These are phyloP conservation scores for Striga asiatica DNA, from an alignment of 257 asterid genomes.

Conservation along the genomic window DNA sequence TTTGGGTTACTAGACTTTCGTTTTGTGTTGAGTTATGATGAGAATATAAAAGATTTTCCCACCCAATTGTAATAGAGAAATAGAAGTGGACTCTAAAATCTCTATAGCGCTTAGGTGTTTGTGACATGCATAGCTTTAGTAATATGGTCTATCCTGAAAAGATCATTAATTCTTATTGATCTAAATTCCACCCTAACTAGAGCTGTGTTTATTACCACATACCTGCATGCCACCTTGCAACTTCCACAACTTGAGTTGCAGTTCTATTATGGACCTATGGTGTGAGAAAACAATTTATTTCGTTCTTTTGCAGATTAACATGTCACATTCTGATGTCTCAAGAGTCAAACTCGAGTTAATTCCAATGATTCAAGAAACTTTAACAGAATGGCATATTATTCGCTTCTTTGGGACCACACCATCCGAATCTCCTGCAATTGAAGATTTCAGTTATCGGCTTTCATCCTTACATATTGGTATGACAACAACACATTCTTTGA, in stretches of 20 bases:
- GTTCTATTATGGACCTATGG: neutral
- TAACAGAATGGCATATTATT: slow-evolving; percentile 86
- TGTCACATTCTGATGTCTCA: slow-evolving; percentile 67
- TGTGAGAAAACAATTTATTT: slow-evolving; percentile 8
- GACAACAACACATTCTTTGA: slow-evolving; percentile 10
- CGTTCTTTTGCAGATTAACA: slow-evolving; percentile 53
- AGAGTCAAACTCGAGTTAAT: slow-evolving; percentile 63
- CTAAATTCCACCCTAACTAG: slow-evolving; percentile 8
- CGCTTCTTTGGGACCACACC: slow-evolving; percentile 72
- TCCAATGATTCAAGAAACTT: slow-evolving; percentile 80
- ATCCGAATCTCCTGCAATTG: slow-evolving; percentile 68
- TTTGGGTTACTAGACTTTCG: neutral
- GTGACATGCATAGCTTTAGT: neutral
- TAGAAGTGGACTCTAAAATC: neutral
- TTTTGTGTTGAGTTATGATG: neutral
- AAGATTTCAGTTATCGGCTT: slow-evolving; percentile 82
- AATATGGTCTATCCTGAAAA: slow-evolving; percentile 1
- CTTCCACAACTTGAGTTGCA: neutral
- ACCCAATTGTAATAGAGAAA: neutral
- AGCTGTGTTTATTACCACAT: neutral
- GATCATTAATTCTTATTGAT: neutral
- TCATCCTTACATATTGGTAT: slow-evolving; percentile 87
- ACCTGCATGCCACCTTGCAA: neutral
- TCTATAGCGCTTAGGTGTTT: neutral
- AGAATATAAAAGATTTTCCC: neutral